Base-by-base conservation (phyloP, 148 eudicot species). In the Rhododendron mucronatum region DNA sequence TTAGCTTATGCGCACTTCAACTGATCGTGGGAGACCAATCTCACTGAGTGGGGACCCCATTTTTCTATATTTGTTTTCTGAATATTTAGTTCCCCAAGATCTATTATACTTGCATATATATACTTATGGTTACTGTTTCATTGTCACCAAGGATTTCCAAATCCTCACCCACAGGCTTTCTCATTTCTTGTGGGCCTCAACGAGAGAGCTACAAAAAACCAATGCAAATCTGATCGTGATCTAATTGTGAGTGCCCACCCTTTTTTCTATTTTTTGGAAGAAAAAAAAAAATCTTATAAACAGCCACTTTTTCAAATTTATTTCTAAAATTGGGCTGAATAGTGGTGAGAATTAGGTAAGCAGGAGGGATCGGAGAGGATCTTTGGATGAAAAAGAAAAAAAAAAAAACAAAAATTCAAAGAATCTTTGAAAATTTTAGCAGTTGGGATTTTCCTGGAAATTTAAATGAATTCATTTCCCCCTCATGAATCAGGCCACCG, bases 391-490 rank as follows among this genome's bases (percentile, higher is more conserved):
- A 10, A n/a, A n/a, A 8, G 7, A 15, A 30, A 71, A 71, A 63
- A 71, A 71, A 63, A 80, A 83, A 86, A 81, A 35, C 0, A 35
- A 35, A 35, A 35, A 2, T 1, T 1, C 1, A 35, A 37, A 37
- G 39, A 37, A 90, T 90, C 91, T 90, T 88, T 87, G 90, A 90
- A 83, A 85, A 0, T 51, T 41, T 65, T 57, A 15, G 51, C 37
- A 33, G 84, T 44, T 74, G 71, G 78, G 87, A 83, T 82, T 74
- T 86, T 61, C 45, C 77, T 51, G 82, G 33, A 9, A 11, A 41
- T 41, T 41, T 41, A 80, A 71, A 71, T 71, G 76, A 30, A 71
- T 30, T 71, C 30, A 2, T 7, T 20, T 15, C 2, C 9, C 80
- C 83, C 9, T 74, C 15, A 61, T 81, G 88, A 67, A 83, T 87